phyloP scores from a whole-genome alignment of 495 filamentous ascomycete species.

The Aspergillus haitiensis region DNA sequence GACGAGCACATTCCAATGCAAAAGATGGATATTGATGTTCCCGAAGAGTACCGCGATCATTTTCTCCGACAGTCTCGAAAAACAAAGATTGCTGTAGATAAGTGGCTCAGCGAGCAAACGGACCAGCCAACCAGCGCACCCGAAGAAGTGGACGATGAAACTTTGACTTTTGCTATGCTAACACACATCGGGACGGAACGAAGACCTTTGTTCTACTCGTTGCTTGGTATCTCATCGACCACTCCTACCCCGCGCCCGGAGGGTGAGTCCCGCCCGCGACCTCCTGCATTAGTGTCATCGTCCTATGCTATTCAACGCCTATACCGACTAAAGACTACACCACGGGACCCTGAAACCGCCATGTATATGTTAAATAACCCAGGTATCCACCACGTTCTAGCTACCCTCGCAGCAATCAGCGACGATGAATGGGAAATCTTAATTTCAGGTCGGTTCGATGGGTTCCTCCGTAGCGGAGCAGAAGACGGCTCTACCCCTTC shows the following conservation, averaged over 20 bases:
- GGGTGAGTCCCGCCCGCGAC: constrained; percentile 56
- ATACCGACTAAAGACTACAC: constrained; percentile 68
- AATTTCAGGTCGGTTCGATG: constrained; percentile 92
- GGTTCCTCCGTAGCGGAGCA: constrained; percentile 93
- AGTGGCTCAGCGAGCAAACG: constrained; percentile 78
- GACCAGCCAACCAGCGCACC: constrained; percentile 70
- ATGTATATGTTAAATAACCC: constrained; percentile 88
- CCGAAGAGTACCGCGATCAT: constrained; percentile 84
- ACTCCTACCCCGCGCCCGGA: constrained; percentile 44
- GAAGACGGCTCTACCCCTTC: constrained; percentile 49
- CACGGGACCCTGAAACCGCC: constrained; percentile 80
- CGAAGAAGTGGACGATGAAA: constrained; percentile 88
- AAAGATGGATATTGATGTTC: constrained; percentile 87
- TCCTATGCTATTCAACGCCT: constrained; percentile 78
- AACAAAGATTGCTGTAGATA: constrained; percentile 78
- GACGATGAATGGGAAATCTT: constrained; percentile 94
- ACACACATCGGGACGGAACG: constrained; percentile 79
- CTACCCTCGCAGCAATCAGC: constrained; percentile 83
- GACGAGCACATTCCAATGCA: constrained; percentile 65
- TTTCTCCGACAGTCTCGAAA: constrained; percentile 86
- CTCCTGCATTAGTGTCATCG: constrained; percentile 68
- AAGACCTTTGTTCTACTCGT: constrained; percentile 71
- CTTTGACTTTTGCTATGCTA: constrained; percentile 85
- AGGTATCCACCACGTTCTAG: constrained; percentile 76
- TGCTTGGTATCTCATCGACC: constrained; percentile 66